These are phyloP conservation scores for Naganishia vaughanmartiniae DNA, from an alignment of 768 basidiomycete genomes.

Conservation along the genomic window DNA sequence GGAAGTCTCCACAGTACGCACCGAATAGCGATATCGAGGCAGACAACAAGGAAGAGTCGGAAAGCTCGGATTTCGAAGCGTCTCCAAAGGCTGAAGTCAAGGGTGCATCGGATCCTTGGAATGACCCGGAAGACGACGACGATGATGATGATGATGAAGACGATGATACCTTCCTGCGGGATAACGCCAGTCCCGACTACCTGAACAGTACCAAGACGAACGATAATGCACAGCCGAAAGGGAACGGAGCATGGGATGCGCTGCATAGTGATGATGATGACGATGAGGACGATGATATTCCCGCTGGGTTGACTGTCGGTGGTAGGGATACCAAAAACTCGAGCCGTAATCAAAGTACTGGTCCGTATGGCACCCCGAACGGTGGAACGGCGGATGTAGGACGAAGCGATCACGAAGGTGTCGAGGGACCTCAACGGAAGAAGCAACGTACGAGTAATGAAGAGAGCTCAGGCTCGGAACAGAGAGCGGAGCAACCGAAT, in stretches of 20 bases:
- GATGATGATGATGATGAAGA: conserved; percentile 10
- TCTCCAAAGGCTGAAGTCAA: not conserved
- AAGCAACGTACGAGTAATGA: not conserved
- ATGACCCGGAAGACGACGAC: conserved; percentile 19
- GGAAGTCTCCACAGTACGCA: conserved; percentile 10
- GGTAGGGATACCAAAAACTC: conserved; percentile 17
- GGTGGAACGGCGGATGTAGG: not conserved
- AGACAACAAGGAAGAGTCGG: not conserved
- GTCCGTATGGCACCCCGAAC: not conserved
- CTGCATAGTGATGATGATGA: conserved; percentile 4
- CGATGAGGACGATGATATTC: conserved; percentile 2
- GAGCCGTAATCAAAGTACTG: not conserved
- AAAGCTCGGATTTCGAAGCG: not conserved
- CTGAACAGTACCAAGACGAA: not conserved
- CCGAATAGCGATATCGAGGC: conserved; percentile 16
- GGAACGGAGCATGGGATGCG: conserved; percentile 18
- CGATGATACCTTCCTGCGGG: not conserved
- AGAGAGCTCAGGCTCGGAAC: not conserved
- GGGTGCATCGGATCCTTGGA: conserved; percentile 4
- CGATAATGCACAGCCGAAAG: not conserved
- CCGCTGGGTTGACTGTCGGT: conserved; percentile 3
- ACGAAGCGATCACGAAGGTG: not conserved
- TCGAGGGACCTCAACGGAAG: not conserved
- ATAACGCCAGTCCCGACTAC: conserved; percentile 3
- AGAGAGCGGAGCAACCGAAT: too few species aligned